These are phyloP conservation scores for Acer campestre DNA, from an alignment of 345 rosid species.

Conservation along the genomic window DNA sequence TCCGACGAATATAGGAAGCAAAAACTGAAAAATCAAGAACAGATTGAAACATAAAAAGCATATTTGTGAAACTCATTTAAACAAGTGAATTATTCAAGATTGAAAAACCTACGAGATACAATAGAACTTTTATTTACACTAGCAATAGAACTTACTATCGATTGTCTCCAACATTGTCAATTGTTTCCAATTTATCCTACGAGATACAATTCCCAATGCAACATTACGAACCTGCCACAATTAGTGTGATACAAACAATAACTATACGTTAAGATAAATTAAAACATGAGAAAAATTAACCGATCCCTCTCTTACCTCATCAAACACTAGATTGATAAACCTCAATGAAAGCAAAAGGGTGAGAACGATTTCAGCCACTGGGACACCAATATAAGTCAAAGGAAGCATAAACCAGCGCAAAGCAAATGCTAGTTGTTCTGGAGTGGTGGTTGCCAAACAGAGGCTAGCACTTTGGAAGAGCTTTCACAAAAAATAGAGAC, in stretches of 20 bases:
- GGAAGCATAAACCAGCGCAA: conserved; percentile 89
- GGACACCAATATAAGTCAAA: conserved; percentile 68
- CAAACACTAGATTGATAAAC: conserved; percentile 86
- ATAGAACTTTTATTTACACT: neutral
- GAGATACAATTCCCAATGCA: conserved; percentile 85
- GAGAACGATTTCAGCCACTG: conserved; percentile 85
- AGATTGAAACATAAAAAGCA: conserved; percentile 11
- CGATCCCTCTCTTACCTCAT: conserved; percentile 57
- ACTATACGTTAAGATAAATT: neutral
- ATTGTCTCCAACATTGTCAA: conserved; percentile 79
- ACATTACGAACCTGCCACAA: conserved; percentile 73
- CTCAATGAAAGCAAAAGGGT: conserved; percentile 87
- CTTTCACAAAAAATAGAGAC: conserved; percentile 42
- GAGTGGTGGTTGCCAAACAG: conserved; percentile 90
- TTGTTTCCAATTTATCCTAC: conserved; percentile 86
- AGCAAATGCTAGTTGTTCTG: conserved; percentile 89
- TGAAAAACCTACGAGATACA: neutral
- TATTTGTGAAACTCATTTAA: neutral
- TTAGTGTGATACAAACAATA: neutral
- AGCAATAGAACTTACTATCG: conserved; percentile 57
- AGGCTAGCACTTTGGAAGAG: conserved; percentile 91
- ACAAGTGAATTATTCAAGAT: neutral
- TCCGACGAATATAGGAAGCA: conserved; percentile 74
- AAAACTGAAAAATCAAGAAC: conserved; percentile 57
- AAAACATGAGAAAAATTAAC: neutral